phyloP scores from a whole-genome alignment of 73 alveolate species.

The Tetrahymena malaccensis region DNA sequence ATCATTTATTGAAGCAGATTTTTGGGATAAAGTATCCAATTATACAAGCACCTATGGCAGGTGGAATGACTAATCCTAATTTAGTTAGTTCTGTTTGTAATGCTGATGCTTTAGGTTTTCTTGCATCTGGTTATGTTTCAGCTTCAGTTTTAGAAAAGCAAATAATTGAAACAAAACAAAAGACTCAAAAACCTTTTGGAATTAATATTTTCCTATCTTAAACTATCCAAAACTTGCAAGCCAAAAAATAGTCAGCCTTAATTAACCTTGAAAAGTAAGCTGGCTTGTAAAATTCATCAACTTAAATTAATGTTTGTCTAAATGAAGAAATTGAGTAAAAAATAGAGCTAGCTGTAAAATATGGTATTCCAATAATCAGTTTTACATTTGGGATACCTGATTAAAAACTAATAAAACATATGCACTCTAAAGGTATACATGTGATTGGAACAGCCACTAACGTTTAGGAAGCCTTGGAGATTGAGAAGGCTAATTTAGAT shows the following conservation, averaged over 20 bases:
- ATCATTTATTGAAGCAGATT: neutral
- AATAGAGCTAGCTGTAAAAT: neutral
- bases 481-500: neutral
- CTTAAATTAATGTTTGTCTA: neutral
- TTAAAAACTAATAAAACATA: neutral
- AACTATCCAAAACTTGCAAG: neutral
- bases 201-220: neutral
- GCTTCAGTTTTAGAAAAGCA: neutral
- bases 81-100: neutral
- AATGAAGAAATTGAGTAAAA: neutral
- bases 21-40: neutral
- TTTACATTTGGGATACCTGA: neutral
- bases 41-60: neutral
- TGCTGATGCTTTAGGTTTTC: neutral
- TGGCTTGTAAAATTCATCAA: neutral
- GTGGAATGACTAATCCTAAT: neutral
- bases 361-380: neutral
- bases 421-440: neutral
- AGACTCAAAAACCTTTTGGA: neutral
- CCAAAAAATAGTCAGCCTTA: neutral
- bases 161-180: neutral
- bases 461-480: neutral
- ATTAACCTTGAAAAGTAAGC: neutral
- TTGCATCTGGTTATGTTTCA: neutral
- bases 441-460: neutral